Evolutionary conservation across 441 rosid species (phyloP), one percentile per base, ranked within the genome.

Genomic region (Arabidopsis hybrid): DNA sequence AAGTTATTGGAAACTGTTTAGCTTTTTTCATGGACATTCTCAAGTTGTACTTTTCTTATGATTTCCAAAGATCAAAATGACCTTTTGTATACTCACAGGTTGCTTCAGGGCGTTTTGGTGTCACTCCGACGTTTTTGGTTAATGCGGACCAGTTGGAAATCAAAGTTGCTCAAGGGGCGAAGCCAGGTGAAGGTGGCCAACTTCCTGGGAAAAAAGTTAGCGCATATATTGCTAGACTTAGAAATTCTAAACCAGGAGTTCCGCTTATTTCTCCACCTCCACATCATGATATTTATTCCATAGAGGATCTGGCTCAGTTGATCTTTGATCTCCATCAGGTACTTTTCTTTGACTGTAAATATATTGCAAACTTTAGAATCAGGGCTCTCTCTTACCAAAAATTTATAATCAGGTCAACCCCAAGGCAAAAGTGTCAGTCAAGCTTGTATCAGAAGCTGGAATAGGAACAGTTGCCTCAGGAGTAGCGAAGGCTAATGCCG

Each of bases 201-300:
- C 83, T 95, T 81, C 99, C 98, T 40, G 97, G 99, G 78, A 93
- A 93, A 85, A 95, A 95, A 91, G 99, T 95, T 74, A 93, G 99
- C 80, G 98, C 99, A 40, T 95, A 95, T 78, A 95, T 95, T 75
- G 97, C 98, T 56, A 84, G 90, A 85, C 82, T 95, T 81, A 85
- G 99, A 81, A 93, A 85, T 75, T 95, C 99, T 75, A 95, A 95
- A 77, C 99, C 99, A 67, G 98, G 99, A 55, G 99, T 95, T 83
- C 99, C 99, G 46, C 97, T 95, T 78, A 95, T 95, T 82, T 95
- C 99, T 80, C 99, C 99, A 71, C 99, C 98, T 29, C 99, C 98
- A 1, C 98, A 95, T 75, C 99, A 95, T 74, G 99, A 93, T 80
- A 95, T 95, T 53, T 95, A 95, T 82, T 95, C 99, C 43, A 95